Base-by-base conservation (phyloP, 129 eudicot genomes). In the Sambucus nigra region DNA sequence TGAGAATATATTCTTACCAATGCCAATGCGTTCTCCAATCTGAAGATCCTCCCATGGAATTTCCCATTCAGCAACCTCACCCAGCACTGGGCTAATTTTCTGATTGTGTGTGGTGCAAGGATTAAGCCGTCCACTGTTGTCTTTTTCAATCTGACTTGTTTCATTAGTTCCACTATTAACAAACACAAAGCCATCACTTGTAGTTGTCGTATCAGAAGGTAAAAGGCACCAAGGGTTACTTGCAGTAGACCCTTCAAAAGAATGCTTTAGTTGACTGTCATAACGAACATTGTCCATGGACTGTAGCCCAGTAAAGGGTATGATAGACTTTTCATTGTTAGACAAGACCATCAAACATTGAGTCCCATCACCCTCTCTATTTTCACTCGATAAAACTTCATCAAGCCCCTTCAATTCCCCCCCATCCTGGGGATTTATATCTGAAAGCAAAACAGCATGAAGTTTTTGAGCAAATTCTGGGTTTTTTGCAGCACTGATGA, bases 11-110 rank as follows among this genome's bases (percentile, higher is more conserved):
- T 17, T 65, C 76, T 69, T 80, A 88, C 96, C 96, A 52, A 88
- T 88, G 48, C 96, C 96, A 80, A 88, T 80, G 39, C 96, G 88
- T 48, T 80, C 94, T 63, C 89, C 94, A 56, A 88, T 76, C 65
- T 80, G 94, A 54, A 88, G 96, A 76, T 72, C 91, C 72, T 83
- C 96, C 96, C 96, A 88, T 12, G 72, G 80, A 60, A 88, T 88
- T 65, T 88, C 94, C 83, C 86, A 83, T 28, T 83, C 96, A 24
- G 87, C 76, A 72, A 88, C 85, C 40, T 70, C 80, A 59, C 76
- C 82, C 35, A 88, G 57, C 62, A 68, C 27, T 18, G 73, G 79
- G 59, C 76, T 75, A 56, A 61, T 69, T 45, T 75, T 80, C 69
- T 69, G 78, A 48, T 72, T 63, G 5, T 58, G 61, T 54, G 29